These are phyloP conservation scores for Nothophytophthora sp. DNA, from an alignment of 352 stramenopile species.

Conservation along the genomic window DNA sequence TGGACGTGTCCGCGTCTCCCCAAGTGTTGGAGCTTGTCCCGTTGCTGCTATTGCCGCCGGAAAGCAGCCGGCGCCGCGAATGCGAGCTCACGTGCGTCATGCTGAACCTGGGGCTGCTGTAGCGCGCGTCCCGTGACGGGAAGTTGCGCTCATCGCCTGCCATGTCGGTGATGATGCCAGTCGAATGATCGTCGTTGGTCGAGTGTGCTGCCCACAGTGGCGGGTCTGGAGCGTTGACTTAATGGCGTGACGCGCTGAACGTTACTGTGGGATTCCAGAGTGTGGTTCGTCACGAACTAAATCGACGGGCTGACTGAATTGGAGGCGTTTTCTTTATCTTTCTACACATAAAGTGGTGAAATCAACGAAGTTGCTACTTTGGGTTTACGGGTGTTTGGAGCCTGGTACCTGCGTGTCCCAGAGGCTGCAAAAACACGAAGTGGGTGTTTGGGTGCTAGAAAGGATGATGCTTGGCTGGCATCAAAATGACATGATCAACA, in stretches of 20 bases:
- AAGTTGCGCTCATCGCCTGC: constrained; percentile 18
- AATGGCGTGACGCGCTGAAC: constrained; percentile 21
- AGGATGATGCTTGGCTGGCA: too few species aligned
- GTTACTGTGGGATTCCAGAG: constrained; percentile 4
- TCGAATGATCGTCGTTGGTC: constrained; percentile 13
- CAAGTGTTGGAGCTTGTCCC: constrained; percentile 1
- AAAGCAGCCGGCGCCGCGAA: constrained; percentile 14
- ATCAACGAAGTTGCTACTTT: too few species aligned
- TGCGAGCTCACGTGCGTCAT: neutral
- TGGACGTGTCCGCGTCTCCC: neutral
- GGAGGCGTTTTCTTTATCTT: too few species aligned
- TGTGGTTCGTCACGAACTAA: neutral
- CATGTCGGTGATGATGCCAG: constrained; percentile 7
- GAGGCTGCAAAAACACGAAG: too few species aligned
- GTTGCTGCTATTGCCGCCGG: constrained; percentile 4
- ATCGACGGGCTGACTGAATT: too few species aligned
- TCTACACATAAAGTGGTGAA: too few species aligned
- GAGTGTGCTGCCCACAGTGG: neutral
- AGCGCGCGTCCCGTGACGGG: constrained; percentile 7
- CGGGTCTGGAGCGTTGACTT: constrained; percentile 15
- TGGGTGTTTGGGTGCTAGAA: too few species aligned
- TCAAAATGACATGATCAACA: too few species aligned
- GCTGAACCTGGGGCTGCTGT: constrained; percentile 13
- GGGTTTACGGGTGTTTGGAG: too few species aligned
- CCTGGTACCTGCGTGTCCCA: too few species aligned